phyloP scores from a whole-genome alignment of 805 yeast species.

The Yarrowia hollandica region DNA sequence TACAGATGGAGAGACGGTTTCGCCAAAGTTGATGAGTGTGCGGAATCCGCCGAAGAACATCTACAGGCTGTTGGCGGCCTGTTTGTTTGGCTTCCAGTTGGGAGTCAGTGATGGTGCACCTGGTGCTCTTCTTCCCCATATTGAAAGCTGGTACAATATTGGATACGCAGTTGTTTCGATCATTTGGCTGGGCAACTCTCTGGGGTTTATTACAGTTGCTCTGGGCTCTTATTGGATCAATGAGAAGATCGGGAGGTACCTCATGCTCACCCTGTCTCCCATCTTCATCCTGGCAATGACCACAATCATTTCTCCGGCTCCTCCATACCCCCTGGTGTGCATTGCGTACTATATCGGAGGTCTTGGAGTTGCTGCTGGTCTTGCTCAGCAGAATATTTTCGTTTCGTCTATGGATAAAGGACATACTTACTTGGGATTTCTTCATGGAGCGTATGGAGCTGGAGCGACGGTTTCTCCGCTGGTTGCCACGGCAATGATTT shows the following conservation, averaged over 20 bases:
- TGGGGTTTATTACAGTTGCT: slow-evolving; percentile 16
- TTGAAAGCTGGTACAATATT: slow-evolving; percentile 12
- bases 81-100: slow-evolving; percentile 11
- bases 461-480: slow-evolving; percentile 74
- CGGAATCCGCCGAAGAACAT: slow-evolving; percentile 5
- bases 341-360: slow-evolving; percentile 20
- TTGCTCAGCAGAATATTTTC: slow-evolving; percentile 15
- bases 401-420: background rate
- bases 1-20: background rate
- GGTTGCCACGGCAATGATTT: slow-evolving; percentile 56
- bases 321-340: background rate
- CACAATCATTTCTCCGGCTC: slow-evolving; percentile 7
- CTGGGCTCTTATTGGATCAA: slow-evolving; percentile 15
- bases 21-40: background rate
- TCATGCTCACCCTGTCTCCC: slow-evolving; percentile 4
- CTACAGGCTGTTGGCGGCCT: slow-evolving; percentile 3
- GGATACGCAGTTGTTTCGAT: slow-evolving; percentile 18
- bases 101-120: slow-evolving; percentile 20
- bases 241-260: slow-evolving; percentile 5
- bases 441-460: slow-evolving; percentile 70
- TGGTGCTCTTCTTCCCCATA: slow-evolving; percentile 21
- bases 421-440: slow-evolving; percentile 50
- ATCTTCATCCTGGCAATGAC: slow-evolving; percentile 18
- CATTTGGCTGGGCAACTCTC: slow-evolving; percentile 23
- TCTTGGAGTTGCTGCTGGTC: slow-evolving; percentile 8